phyloP scores from a whole-genome alignment of 441 rosid genomes.

The Lepidium campestre region DNA sequence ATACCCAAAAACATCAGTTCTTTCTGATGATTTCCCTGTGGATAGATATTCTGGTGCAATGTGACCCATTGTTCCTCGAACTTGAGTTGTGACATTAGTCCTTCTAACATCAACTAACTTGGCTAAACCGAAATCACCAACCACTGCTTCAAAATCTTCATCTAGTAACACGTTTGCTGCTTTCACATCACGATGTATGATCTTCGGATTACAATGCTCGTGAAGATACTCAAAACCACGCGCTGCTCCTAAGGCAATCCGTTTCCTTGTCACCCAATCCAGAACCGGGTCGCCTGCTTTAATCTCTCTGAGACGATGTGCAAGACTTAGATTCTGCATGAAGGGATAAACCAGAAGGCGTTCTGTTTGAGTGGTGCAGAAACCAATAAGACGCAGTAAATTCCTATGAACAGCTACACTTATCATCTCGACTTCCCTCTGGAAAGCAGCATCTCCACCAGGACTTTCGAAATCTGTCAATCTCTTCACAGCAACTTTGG shows the following conservation, averaged over 20 bases:
- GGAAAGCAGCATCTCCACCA: slow-evolving; percentile 89
- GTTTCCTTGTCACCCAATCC: slow-evolving; percentile 75
- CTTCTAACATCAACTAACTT: slow-evolving; percentile 83
- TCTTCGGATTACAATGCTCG: slow-evolving; percentile 95
- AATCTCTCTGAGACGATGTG: slow-evolving; percentile 80
- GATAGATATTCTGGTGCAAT: slow-evolving; percentile 96
- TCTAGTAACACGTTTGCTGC: slow-evolving; percentile 91
- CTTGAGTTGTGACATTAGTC: slow-evolving; percentile 90
- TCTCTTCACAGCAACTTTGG: slow-evolving; percentile 84
- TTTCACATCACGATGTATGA: slow-evolving; percentile 92
- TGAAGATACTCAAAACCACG: slow-evolving; percentile 96
- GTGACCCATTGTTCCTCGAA: slow-evolving; percentile 99
- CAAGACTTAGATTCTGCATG: slow-evolving; percentile 92
- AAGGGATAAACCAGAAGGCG: slow-evolving; percentile 88
- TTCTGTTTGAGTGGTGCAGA: slow-evolving; percentile 88
- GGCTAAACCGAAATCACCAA: slow-evolving; percentile 95
- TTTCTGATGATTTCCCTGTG: slow-evolving; percentile 91
- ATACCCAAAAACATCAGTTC: slow-evolving; percentile 95
- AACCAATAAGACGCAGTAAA: slow-evolving; percentile 81
- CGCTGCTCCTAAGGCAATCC: slow-evolving; percentile 85
- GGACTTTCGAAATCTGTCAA: slow-evolving; percentile 85
- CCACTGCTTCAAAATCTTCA: slow-evolving; percentile 93
- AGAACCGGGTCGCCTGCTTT: slow-evolving; percentile 75
- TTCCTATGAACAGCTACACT: slow-evolving; percentile 93
- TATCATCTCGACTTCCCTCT: slow-evolving; percentile 94